phyloP scores from a whole-genome alignment of 371 early-diverging fungal genomes.

The Basidiobolus meristosporus region DNA sequence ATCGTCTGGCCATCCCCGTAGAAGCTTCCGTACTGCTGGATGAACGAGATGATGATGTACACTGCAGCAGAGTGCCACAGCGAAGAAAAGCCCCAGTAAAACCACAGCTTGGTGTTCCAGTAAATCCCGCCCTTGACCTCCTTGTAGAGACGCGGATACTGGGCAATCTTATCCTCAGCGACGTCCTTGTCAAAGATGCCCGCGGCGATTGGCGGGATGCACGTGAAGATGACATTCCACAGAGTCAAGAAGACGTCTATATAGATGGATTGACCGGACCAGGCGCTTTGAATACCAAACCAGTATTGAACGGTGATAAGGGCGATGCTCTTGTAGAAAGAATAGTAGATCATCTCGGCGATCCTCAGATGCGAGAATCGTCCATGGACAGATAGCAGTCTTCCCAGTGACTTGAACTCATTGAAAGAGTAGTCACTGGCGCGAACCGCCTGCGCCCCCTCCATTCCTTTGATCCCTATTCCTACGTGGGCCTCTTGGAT shows the following conservation, averaged over 20 bases:
- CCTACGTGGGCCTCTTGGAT: conserved; percentile 79
- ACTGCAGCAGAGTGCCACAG: conserved; percentile 29
- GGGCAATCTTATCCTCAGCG: conserved; percentile 37
- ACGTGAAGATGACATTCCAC: conserved; percentile 67
- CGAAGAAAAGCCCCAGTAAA: conserved; percentile 30
- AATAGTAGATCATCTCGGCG: conserved; percentile 50
- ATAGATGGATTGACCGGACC: conserved; percentile 62
- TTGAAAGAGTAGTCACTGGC: conserved; percentile 74
- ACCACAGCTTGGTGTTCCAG: conserved; percentile 29
- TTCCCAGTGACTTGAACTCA: conserved; percentile 56
- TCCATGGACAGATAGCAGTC: conserved; percentile 62
- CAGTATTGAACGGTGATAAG: conserved; percentile 49
- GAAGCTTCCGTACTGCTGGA: background rate
- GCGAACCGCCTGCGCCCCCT: conserved; percentile 58
- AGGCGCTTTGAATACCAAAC: conserved; percentile 59
- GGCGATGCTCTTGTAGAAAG: conserved; percentile 72
- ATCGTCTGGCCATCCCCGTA: conserved; percentile 2
- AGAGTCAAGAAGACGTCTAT: conserved; percentile 52
- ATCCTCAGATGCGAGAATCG: conserved; percentile 61
- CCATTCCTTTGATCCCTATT: conserved; percentile 73
- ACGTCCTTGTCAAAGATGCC: conserved; percentile 74
- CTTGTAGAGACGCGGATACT: conserved; percentile 64
- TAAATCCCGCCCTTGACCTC: conserved; percentile 30
- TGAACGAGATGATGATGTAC: background rate
- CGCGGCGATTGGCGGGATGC: conserved; percentile 51